Evolutionary conservation across 1,284 basidiomycete species (phyloP), one percentile per base, ranked within the genome.

Genomic region (Ustilago cynodontis): DNA sequence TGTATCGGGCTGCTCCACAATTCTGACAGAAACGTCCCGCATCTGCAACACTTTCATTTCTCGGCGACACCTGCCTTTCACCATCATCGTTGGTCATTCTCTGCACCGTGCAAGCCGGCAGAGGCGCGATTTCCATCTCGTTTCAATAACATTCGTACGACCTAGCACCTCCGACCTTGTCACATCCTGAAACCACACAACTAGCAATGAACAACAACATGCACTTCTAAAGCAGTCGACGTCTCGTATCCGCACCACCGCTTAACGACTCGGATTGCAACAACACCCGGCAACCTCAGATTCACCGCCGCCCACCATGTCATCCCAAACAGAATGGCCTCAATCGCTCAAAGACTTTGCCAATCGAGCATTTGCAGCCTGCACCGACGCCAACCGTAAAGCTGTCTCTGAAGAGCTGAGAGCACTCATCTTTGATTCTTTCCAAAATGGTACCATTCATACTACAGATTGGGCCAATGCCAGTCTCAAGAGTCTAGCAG

Each of bases 391-490:
- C 10, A 88, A 88, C 61, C 77, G 86, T 11, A 67, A 78, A 31
- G 83, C 83, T 3, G 87, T 87, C 53, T 87, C 87, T 62, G 77
- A 83, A n/a, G 87, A 88, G 71, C 82, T 88, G 28, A 85, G 87
- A 61, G 75, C 74, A 14, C 79, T 86, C 49, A 87, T 88, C 68
- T 87, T 87, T 65, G 66, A 84, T 28, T 86, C 86, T 0, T 87
- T 85, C 66, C 81, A 85, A 58, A 89, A 90, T 81, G 91, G 93
- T 85, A 90, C 92, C 8, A 89, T 96, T 39, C 93, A 93, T 91
- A 93, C 92, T 33, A 94, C 92, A 61, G 93, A 96, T 86, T 96
- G 94, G 94, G 87, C 89, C 29, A 91, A 89, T 47, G 89, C 93
- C 45, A 92, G 94, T 87, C 88, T 96, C 70, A 89, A 93, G 89